Evolutionary conservation across 2,329 filamentous ascomycete genomes (phyloP).

Genomic region (Fusarium torreyae): DNA sequence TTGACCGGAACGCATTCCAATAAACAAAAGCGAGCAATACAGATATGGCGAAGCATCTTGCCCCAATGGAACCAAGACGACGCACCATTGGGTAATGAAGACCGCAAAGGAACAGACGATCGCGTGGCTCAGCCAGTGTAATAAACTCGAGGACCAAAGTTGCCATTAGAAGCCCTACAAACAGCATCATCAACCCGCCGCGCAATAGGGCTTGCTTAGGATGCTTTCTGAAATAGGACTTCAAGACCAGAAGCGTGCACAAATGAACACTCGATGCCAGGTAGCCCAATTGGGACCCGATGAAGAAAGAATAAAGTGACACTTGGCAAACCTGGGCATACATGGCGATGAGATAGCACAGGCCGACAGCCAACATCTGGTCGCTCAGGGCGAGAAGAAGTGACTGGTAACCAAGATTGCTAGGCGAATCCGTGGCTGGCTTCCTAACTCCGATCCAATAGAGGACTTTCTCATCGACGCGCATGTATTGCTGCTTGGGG

Average conservation of each 20-base stretch:
- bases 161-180: slow-evolving; percentile 22
- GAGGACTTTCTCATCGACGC: slow-evolving; percentile 32
- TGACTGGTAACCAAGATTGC: slow-evolving; percentile 34
- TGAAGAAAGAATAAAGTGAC: slow-evolving; percentile 21
- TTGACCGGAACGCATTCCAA: slow-evolving; percentile 32
- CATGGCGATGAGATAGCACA: slow-evolving; percentile 35
- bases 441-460: slow-evolving; percentile 13
- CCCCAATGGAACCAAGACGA: background rate
- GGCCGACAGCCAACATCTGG: slow-evolving; percentile 27
- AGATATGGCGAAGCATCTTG: slow-evolving; percentile 17
- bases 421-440: slow-evolving; percentile 14
- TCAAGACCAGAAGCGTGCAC: slow-evolving; percentile 27
- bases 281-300: slow-evolving; percentile 13
- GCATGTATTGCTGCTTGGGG: slow-evolving; percentile 23
- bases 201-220: slow-evolving; percentile 19
- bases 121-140: slow-evolving; percentile 15
- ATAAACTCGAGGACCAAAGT: slow-evolving; percentile 16
- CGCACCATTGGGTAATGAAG: slow-evolving; percentile 6
- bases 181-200: slow-evolving; percentile 25
- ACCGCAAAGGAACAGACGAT: slow-evolving; percentile 21
- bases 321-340: slow-evolving; percentile 27
- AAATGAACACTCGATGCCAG: slow-evolving; percentile 23
- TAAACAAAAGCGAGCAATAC: slow-evolving; percentile 22
- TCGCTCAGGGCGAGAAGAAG: slow-evolving; percentile 36
- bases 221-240: slow-evolving; percentile 31